Base-by-base conservation (phyloP, 2,329 filamentous ascomycete species). In the Basipetospora chlamydospora region DNA sequence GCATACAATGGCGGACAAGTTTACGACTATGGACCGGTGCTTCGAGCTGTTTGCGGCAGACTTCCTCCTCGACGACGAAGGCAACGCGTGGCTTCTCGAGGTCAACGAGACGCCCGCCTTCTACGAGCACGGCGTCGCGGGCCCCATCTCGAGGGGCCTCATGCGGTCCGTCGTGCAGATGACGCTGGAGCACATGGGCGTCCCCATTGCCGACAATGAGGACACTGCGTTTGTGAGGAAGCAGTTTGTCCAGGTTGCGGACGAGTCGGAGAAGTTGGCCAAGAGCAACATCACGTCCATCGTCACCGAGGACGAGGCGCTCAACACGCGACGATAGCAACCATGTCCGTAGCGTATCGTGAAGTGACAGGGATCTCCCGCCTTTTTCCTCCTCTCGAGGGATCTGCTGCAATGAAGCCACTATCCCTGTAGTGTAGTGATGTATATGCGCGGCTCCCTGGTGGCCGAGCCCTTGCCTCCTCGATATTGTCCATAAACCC, bases 101-200 rank as follows among this genome's bases (percentile, higher is more conserved):
- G 55, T 53, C 1, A 59, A 59, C 13, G 55, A 59, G 43, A 56
- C 55, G 16, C 57, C 57, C 0, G 56, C 56, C 0, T 58, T 59
- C 28, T 59, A 59, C 29, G 39, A 59, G 15, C 44, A 52, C 1
- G 53, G 52, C 0, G 47, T 54, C 1, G 54, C 56, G 0, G 55
- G 55, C 0, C 45, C 49, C n/a, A 26, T 59, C 31, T 49, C 56
- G 0, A 22, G 49, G 26, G 42, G 53, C 0, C 42, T 59, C 3
- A 57, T 59, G 55, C 55, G 59, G 41, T 53, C 54, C 3, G 43
- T 58, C 3, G 35, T 59, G 1, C 51, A 43, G 10, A 41, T 54
- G 4, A 44, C 52, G 1, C 46, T 59, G 49, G 54, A 57, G 26
- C 54, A 59, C 18, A 53, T 59, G 49, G 49, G 35, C 17, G 21